A percentile compares a stretch with the other conserved stretches of the same genome.
Evolutionary conservation across 148 eudicot genomes (phyloP).

Genomic region (Limonium bicolor): DNA sequence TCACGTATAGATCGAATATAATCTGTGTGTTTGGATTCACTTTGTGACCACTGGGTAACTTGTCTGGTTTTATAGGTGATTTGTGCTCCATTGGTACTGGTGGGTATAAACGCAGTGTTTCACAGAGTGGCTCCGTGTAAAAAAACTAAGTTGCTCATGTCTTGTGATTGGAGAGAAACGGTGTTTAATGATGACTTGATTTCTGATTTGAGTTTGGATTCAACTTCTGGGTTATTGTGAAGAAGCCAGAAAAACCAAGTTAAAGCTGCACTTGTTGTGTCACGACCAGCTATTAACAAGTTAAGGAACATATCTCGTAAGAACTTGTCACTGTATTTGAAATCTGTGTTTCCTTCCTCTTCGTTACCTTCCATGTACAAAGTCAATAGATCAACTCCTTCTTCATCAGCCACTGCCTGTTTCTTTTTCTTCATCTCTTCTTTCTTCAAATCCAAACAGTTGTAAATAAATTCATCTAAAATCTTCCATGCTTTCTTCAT

Average conservation of each 20-base stretch:
- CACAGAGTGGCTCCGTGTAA: slow-evolving; percentile 7
- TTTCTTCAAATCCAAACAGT: slow-evolving; percentile 13
- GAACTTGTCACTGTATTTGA: not conserved
- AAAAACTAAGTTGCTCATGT: slow-evolving; percentile 3
- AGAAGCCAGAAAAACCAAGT: slow-evolving; percentile 17
- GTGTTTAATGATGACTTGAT: slow-evolving; percentile 3
- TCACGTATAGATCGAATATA: slow-evolving; percentile 3
- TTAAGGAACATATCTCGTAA: slow-evolving; percentile 8
- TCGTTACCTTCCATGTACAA: slow-evolving; percentile 10
- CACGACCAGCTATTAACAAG: slow-evolving; percentile 14
- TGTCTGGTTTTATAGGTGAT: slow-evolving; percentile 4
- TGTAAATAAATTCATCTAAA: slow-evolving; percentile 22
- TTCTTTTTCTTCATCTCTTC: slow-evolving; percentile 5
- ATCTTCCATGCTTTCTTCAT: slow-evolving; percentile 18
- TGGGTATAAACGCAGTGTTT: slow-evolving; percentile 8
- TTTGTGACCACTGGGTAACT: slow-evolving; percentile 10
- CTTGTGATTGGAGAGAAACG: not conserved
- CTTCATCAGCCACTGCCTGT: slow-evolving; percentile 2
- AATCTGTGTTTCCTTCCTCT: not conserved
- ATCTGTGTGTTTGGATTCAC: slow-evolving; percentile 8
- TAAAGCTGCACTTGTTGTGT: slow-evolving; percentile 14
- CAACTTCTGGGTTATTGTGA: slow-evolving; percentile 6
- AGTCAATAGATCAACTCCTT: slow-evolving; percentile 16
- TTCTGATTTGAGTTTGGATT: slow-evolving; percentile 8
- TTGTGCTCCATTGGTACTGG: slow-evolving; percentile 11